Conservation (phyloP, 352 stramenopile species). For the Phytophthora citrophthora region DNA sequence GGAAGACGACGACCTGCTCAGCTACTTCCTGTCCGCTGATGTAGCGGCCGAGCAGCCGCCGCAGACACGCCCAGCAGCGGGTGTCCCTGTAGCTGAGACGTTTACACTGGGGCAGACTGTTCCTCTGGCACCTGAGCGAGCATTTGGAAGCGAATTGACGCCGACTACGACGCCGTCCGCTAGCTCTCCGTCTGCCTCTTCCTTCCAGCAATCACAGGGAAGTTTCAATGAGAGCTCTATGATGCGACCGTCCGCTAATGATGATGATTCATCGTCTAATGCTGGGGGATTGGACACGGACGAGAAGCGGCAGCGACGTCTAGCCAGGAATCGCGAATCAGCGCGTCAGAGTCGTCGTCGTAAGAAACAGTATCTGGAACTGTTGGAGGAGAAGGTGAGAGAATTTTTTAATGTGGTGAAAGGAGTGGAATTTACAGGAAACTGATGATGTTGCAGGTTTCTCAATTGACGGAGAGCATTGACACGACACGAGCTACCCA, state of each 20-base stretch:
- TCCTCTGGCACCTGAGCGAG: constrained; percentile 33
- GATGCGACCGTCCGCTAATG: constrained; percentile 53
- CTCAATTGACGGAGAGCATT: constrained; percentile 88
- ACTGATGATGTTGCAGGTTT: constrained; percentile 52
- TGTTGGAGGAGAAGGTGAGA: constrained; percentile 85
- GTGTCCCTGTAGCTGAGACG: constrained; percentile 19
- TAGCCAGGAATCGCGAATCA: constrained; percentile 89
- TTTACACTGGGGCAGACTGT: constrained; percentile 45
- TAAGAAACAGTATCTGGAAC: constrained; percentile 91
- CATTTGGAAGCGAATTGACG: constrained; percentile 34
- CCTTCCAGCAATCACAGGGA: constrained; percentile 56
- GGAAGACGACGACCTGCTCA: constrained; percentile 88
- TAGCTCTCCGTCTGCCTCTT: constrained; percentile 16
- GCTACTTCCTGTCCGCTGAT: constrained; percentile 86
- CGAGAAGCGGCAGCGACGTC: constrained; percentile 77
- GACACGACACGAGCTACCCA: constrained; percentile 79
- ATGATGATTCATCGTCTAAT: constrained; percentile 57
- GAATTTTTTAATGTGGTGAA: neutral
- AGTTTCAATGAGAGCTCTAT: constrained; percentile 68
- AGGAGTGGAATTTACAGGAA: neutral
- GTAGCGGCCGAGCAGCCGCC: constrained; percentile 65
- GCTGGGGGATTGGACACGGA: constrained; percentile 61
- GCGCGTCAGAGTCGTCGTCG: constrained; percentile 86
- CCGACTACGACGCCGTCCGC: constrained; percentile 4
- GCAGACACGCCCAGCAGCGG: constrained; percentile 25